Evolutionary conservation across 2,329 filamentous ascomycete species (phyloP), one percentile per base, ranked within the genome.

Genomic region (Phialophora macrospora): DNA sequence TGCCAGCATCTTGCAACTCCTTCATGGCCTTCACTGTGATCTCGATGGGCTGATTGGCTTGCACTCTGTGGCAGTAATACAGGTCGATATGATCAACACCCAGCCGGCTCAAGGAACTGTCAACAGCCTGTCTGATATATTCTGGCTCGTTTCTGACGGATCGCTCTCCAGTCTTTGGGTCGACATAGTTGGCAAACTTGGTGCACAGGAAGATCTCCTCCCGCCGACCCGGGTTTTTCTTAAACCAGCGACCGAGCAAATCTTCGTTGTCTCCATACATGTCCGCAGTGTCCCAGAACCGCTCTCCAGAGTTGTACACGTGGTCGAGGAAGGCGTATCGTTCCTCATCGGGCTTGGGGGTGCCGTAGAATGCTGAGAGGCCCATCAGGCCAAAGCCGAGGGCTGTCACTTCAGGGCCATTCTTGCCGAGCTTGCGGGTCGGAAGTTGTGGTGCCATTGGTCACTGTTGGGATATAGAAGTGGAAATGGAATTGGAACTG

Each of bases 1-100:
- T 86, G 34, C 83, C 83, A 41, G 77, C 70, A 73, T 76, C 72
- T 63, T 79, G 74, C 5, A 83, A 72, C 66, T 82, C 78, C 57
- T 75, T 78, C 73, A 83, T 74, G 22, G 73, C 79, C 24, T 73
- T 65, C 68, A 81, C 76, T 0, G 79, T 76, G 65, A 72, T 72
- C 67, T 77, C 75, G 54, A 77, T 71, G 1, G 74, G 73, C 30
- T 74, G 74, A 22, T 76, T 68, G 1, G 69, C 70, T 68, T 82
- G 77, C 51, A 79, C 71, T 28, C 78, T 76, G 68, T 82, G 80
- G 66, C 75, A 72, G 67, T 82, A 82, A 64, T 80, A 80, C 9
- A 83, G 72, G 64, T 83, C 80, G 20, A 85, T 81, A 0, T 70
- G 65, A 17, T 72, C 64, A n/a, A 75, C 58, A 2, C 77, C 74